These are phyloP conservation scores for Psilocybe tampanensis DNA, from an alignment of 768 basidiomycete species.

Conservation along the genomic window DNA sequence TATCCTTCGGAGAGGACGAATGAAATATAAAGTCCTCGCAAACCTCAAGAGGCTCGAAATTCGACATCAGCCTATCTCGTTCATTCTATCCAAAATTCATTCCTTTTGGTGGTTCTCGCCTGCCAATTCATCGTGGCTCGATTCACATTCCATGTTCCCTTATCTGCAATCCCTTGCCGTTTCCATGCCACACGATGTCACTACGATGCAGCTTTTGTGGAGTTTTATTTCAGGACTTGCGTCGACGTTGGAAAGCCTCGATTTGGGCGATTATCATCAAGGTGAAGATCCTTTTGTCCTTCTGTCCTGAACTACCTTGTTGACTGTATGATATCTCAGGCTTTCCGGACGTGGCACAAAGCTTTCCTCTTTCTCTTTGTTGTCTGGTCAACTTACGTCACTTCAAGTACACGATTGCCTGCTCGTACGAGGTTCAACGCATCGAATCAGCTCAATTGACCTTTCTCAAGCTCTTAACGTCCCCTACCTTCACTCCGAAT, in stretches of 20 bases:
- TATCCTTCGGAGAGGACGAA: neutral
- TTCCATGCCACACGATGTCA: neutral
- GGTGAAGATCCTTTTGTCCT: neutral
- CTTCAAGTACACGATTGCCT: neutral
- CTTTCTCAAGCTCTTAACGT: neutral
- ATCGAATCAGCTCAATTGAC: neutral
- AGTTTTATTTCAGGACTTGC: neutral
- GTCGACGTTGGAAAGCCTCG: neutral
- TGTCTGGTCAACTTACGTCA: neutral
- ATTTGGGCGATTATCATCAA: neutral
- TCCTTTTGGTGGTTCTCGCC: neutral
- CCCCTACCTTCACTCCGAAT: neutral
- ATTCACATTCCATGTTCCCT: neutral
- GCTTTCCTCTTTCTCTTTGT: neutral
- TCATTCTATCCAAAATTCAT: neutral
- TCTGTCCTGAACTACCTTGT: neutral
- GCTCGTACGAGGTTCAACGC: neutral
- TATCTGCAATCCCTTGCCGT: neutral
- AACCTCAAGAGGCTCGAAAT: neutral
- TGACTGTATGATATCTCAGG: neutral
- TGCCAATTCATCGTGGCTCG: neutral
- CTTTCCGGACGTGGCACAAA: neutral
- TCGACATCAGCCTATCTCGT: neutral
- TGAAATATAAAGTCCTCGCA: neutral
- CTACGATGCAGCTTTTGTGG: neutral